Evolutionary conservation across 2,329 filamentous ascomycete species (phyloP), one percentile per base, ranked within the genome.

Genomic region (Sarocladium oryzae): DNA sequence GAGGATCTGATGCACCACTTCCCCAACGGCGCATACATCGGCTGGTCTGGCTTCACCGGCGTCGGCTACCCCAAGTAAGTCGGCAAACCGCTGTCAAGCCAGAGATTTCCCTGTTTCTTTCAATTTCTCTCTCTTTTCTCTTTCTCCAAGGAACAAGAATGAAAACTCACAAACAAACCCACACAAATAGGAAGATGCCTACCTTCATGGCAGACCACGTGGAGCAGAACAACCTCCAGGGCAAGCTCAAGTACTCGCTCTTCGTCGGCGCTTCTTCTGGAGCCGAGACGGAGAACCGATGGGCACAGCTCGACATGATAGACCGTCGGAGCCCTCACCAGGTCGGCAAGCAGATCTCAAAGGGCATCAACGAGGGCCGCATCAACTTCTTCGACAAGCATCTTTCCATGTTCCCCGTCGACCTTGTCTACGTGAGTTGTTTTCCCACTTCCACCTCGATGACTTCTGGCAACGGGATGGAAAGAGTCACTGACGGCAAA

Each of bases 381-480:
- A 95, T 95, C 71, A 84, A 92, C 56, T 95, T 95, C 70, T 95
- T 95, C 65, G 89, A 95, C 68, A 95, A 95, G 74, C 89, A 95
- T 72, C 68, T 95, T 64, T 90, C 85, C 69, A 95, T 95, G 89
- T 95, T 95, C 66, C 89, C 89, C 3, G 79, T 85, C 35, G 89
- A 95, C 65, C 74, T 95, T 57, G 86, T 92, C 66, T 93, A 93
- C 66, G 80, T 84, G 70, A 63, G 71, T 62, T 13, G 2, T 20
- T 5, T 20, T 13, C 13, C 23, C 7, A 18, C 15, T 15, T 15
- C 26, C 33, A 7, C 13, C 28, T 30, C 28, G 7, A 7, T 30
- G n/a, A n/a, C n/a, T n/a, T n/a, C n/a, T n/a, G n/a, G n/a, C n/a
- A n/a, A n/a, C n/a, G n/a, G n/a, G n/a, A n/a, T n/a, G n/a, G n/a